phyloP scores from a whole-genome alignment of 352 stramenopile species.

The Hyaloperonospora arabidopsidis region DNA sequence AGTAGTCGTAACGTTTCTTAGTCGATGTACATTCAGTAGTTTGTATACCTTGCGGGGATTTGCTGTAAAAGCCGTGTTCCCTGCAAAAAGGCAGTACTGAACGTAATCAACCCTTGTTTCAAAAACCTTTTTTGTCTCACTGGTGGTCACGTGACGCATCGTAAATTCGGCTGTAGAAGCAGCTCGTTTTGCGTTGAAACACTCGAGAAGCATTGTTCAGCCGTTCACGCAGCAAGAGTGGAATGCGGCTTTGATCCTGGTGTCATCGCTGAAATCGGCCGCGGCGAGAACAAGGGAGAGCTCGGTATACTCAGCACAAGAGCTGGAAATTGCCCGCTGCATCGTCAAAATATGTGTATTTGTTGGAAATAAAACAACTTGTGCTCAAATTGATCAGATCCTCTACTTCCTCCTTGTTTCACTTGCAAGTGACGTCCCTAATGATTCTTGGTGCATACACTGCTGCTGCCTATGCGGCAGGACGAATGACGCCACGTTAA shows the following conservation, averaged over 20 bases:
- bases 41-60: no score
- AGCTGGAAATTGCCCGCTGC: constrained; percentile 23
- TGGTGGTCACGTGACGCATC: constrained; percentile 29
- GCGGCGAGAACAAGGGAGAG: constrained; percentile 22
- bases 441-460: not conserved
- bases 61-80: no score
- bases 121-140: no score
- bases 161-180: constrained; percentile 51
- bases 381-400: constrained; percentile 1
- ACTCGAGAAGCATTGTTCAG: constrained; percentile 59
- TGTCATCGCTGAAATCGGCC: constrained; percentile 1
- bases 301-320: constrained; percentile 25
- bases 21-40: no score
- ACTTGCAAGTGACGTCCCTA: constrained; percentile 4
- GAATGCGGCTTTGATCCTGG: constrained; percentile 12
- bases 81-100: no score
- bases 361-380: constrained; percentile 7
- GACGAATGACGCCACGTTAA: constrained; percentile 13
- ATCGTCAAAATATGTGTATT: constrained; percentile 29
- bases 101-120: no score
- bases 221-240: constrained; percentile 68
- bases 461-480: constrained; percentile 20
- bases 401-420: constrained; percentile 15
- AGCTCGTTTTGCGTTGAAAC: constrained; percentile 66
- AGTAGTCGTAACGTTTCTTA: no score